Base-by-base conservation (phyloP, 23 red algal genomes). In the Gracilaria gracilis region DNA sequence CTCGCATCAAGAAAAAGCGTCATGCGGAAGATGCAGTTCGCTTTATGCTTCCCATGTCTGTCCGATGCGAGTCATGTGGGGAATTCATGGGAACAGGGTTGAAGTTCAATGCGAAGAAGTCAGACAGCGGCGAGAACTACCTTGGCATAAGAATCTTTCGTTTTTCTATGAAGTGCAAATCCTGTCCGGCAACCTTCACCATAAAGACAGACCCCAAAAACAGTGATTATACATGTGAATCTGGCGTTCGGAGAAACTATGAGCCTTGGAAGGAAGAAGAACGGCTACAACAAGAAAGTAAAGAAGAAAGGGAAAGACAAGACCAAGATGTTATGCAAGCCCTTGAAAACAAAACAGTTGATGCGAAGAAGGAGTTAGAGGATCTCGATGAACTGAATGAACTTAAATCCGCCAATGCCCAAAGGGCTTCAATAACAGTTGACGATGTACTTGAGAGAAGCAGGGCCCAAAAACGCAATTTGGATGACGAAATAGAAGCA, bases 1-100 rank as follows among this genome's bases (percentile, higher is more conserved):
- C 87, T 59, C 92, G 91, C 28, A 87, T 85, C 40, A 95, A 92
- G 24, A 83, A 90, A 46, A 88, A 93, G 27, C 71, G 79, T 19
- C 86, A 91, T 16, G 82, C 66, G 25, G 79, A 92, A 51, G 85
- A 95, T 80, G 82, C 93, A 13, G 81, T 95, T 33, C 91, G 91
- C 21, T 98, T 98, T 66, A 98, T 98, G 96, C 93, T 98, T 58
- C 96, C 96, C 40, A 87, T 98, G 91, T 94, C 96, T 14, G 85
- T 98, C 25, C 66, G 96, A 49, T 98, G 96, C 81, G 85, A 95
- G 39, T 83, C 85, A 7, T 98, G 96, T 78, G 91, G 96, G 48
- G 96, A 94, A 34, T 98, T 91, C 80, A 98, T 95, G 96, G 93
- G 93, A 69, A 89, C 91, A 23, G 96, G 96, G 27, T 73, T 85